phyloP scores from a whole-genome alignment of 768 basidiomycete genomes.

The Ramaria sp. region DNA sequence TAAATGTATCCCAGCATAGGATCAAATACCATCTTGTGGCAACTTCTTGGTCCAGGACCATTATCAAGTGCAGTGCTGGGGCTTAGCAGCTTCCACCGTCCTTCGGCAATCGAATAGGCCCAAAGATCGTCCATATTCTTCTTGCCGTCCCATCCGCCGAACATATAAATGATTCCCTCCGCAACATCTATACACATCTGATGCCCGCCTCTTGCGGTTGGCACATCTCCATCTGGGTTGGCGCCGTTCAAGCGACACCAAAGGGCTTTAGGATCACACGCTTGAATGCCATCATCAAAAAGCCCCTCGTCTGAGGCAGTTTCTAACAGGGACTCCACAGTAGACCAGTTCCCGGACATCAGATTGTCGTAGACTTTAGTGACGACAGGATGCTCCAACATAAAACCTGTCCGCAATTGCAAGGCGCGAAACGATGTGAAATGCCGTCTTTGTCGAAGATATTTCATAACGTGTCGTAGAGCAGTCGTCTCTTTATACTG shows the following conservation, averaged over 20 bases:
- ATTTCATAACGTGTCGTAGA: slow-evolving; percentile 61
- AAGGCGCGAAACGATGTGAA: slow-evolving; percentile 54
- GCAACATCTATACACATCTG: slow-evolving; percentile 70
- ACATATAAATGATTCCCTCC: slow-evolving; percentile 55
- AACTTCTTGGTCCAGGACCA: slow-evolving; percentile 62
- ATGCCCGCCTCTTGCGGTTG: slow-evolving; percentile 64
- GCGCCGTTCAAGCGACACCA: slow-evolving; percentile 54
- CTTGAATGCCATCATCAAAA: slow-evolving; percentile 47
- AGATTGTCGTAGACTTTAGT: slow-evolving; percentile 52
- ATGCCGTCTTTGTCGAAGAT: slow-evolving; percentile 66
- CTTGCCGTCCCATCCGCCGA: slow-evolving; percentile 72
- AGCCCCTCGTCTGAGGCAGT: slow-evolving; percentile 43
- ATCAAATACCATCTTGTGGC: slow-evolving; percentile 79
- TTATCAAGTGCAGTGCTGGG: slow-evolving; percentile 45
- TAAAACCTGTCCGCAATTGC: slow-evolving; percentile 41
- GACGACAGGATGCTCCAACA: slow-evolving; percentile 61
- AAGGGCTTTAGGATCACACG: slow-evolving; percentile 44
- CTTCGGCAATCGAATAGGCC: slow-evolving; percentile 50
- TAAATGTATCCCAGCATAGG: slow-evolving; percentile 60
- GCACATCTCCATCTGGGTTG: slow-evolving; percentile 56
- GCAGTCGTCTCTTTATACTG: slow-evolving; percentile 54
- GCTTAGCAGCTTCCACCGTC: slow-evolving; percentile 54
- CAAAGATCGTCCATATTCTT: slow-evolving; percentile 72
- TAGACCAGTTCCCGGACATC: slow-evolving; percentile 58
- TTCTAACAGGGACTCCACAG: slow-evolving; percentile 43